Conservation (phyloP, 441 rosid genomes). For the Erodium trifolium region DNA sequence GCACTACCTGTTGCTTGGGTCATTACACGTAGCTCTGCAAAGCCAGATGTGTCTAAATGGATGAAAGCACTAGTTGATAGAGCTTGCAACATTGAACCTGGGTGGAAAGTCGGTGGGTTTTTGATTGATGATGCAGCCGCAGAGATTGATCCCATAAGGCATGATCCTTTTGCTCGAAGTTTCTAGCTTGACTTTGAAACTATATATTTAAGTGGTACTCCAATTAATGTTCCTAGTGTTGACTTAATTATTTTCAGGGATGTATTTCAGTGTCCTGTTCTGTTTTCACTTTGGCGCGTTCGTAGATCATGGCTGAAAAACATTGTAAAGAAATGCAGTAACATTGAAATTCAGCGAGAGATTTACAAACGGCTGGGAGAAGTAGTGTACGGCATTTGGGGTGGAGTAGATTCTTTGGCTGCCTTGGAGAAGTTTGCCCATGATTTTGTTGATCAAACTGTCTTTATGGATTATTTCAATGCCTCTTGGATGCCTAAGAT, state of each 20-base stretch:
- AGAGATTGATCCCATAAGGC: constrained; percentile 89
- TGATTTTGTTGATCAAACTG: constrained; percentile 72
- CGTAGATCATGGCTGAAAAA: constrained; percentile 94
- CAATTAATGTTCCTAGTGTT: constrained; percentile 18
- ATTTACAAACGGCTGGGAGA: constrained; percentile 71
- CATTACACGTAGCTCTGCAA: constrained; percentile 77
- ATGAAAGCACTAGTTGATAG: constrained; percentile 70
- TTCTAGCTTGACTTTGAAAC: constrained; percentile 14
- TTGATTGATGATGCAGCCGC: constrained; percentile 86
- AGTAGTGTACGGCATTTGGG: constrained; percentile 58
- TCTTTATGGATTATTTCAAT: constrained; percentile 64
- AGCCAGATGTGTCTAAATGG: constrained; percentile 80
- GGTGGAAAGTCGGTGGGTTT: constrained; percentile 71
- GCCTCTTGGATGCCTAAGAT: constrained; percentile 83
- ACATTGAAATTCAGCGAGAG: constrained; percentile 60
- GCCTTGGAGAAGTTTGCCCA: constrained; percentile 50
- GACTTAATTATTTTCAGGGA: constrained; percentile 46
- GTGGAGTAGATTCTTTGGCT: constrained; percentile 40
- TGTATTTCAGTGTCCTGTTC: constrained; percentile 66
- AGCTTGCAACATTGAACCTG: constrained; percentile 53
- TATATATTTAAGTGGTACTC: not conserved
- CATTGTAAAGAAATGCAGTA: constrained; percentile 59
- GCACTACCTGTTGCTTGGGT: constrained; percentile 92
- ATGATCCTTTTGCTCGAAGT: constrained; percentile 17
- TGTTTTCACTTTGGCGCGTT: constrained; percentile 82